Evolutionary conservation across 208 protist species (phyloP), one percentile per base, ranked within the genome.

Genomic region (Trypanosoma cruzi): DNA sequence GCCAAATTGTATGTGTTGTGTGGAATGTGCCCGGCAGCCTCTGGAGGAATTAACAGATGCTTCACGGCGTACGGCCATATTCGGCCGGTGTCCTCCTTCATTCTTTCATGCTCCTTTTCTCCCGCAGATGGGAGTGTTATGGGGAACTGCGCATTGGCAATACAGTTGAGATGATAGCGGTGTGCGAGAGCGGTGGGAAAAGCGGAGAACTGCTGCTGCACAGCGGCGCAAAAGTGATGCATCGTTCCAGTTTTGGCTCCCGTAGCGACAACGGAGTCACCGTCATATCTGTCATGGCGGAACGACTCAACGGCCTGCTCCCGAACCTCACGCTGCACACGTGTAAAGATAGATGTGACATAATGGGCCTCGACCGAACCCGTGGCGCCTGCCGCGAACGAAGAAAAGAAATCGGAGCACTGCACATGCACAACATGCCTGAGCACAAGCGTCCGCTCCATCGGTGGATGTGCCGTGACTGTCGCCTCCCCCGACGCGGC

Each of bases 181-280:
- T 96, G 90, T 28, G 83, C 78, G 0, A 93, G 76, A 6, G 90
- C 90, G 13, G 90, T 96, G 0, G 90, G 90, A 63, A 94, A 94
- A 11, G 88, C 88, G 16, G 88, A 89, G 67, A 79, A 94, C 55
- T 68, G 55, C 13, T 50, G 52, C 56, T 85, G 77, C 20, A 91
- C 64, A 37, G 63, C 55, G 32, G 77, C 71, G 28, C 82, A 86
- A 59, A 93, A 95, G 44, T 92, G 65, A 42, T 95, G 90, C 42
- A 53, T 78, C 24, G 84, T 90, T 18, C 59, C 28, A 48, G 63
- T 73, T 26, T 81, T 89, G 36, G 29, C 64, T 2, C 7, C 20
- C 28, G 37, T 26, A 22, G 11, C 8, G 22, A 48, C 16, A n/a
- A 1, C 26, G 22, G 7, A 36, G 24, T 24, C 40, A 40, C 13